Evolutionary conservation across 2,329 filamentous ascomycete genomes (phyloP).

Genomic region (Nigrospora sphaerica): DNA sequence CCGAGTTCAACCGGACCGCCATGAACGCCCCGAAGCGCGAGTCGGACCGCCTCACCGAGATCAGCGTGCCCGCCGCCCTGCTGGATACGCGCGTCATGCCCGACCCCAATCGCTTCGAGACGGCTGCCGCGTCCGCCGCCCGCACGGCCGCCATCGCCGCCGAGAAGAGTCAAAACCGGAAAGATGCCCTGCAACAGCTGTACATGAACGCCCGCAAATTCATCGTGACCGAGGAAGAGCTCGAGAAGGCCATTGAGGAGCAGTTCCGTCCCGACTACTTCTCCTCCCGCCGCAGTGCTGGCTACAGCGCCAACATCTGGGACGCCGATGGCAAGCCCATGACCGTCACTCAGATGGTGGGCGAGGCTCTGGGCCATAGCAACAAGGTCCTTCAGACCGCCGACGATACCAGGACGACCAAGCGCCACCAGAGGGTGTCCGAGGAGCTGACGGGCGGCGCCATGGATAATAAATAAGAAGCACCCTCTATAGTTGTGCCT

Average conservation of each 20-base stretch:
- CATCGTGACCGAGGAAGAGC: conserved; percentile 74
- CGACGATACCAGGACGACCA: conserved; percentile 36
- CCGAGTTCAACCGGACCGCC: conserved; percentile 36
- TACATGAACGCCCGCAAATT: conserved; percentile 86
- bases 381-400: conserved; percentile 17
- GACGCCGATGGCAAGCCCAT: conserved; percentile 38
- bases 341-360: conserved; percentile 37
- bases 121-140: conserved; percentile 35
- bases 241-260: conserved; percentile 65
- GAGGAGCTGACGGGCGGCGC: conserved; percentile 55
- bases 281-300: conserved; percentile 25
- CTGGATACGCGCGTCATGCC: conserved; percentile 43
- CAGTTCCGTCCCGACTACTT: conserved; percentile 65
- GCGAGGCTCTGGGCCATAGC: conserved; percentile 21
- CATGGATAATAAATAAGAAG: conserved; percentile 22
- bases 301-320: conserved; percentile 41
- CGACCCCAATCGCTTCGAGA: conserved; percentile 56
- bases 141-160: conserved; percentile 35
- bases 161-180: conserved; percentile 51
- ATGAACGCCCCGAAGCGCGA: conserved; percentile 61
- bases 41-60: conserved; percentile 70
- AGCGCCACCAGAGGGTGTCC: conserved; percentile 47
- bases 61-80: conserved; percentile 52
- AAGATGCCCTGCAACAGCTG: conserved; percentile 72
- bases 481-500: no score